Evolutionary conservation across 2,329 filamentous ascomycete species (phyloP), one percentile per base, ranked within the genome.

Genomic region (Zopfia rhizophila): DNA sequence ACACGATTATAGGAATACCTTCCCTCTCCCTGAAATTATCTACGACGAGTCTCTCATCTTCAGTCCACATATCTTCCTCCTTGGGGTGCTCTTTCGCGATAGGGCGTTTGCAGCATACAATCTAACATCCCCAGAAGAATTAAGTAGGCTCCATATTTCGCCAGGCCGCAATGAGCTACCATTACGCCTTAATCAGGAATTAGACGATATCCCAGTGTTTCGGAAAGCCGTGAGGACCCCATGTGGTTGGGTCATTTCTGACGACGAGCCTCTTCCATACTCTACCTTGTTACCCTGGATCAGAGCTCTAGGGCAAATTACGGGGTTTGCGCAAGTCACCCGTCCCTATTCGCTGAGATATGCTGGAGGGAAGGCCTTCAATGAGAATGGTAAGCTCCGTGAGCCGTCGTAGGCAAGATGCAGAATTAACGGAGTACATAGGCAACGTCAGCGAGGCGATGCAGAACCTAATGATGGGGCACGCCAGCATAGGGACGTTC

Each of bases 341-440:
- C 61, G 58, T 47, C 60, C 49, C n/a, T 71, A 72, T 38, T 27
- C 27, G 29, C 67, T 72, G 37, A 58, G 53, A 50, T 70, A 72
- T 36, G 49, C 47, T 16, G 59, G 27, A 43, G 65, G 61, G 7
- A 70, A 72, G 48, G 65, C 53, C 8, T 66, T 72, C 23, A 70
- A 72, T 44, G 49, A 65, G 35, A 70, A 65, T 48, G 25, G 60
- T 72, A 45, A 61, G 65, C 66, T 23, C 13, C 23, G 7, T 22
- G 5, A 35, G 12, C 8, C 21, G 6, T 30, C 29, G 10, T 12
- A n/a, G 13, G 16, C 4, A 23, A 39, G 7, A 30, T 31, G 38
- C 44, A 4, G 18, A 44, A 43, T 12, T 43, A 28, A 19, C 8
- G 13, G 32, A 24, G 27, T 25, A 22, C n/a, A 24, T 37, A 48